Conservation (phyloP, 2,329 filamentous ascomycete genomes). For the Aspergillus persii region DNA sequence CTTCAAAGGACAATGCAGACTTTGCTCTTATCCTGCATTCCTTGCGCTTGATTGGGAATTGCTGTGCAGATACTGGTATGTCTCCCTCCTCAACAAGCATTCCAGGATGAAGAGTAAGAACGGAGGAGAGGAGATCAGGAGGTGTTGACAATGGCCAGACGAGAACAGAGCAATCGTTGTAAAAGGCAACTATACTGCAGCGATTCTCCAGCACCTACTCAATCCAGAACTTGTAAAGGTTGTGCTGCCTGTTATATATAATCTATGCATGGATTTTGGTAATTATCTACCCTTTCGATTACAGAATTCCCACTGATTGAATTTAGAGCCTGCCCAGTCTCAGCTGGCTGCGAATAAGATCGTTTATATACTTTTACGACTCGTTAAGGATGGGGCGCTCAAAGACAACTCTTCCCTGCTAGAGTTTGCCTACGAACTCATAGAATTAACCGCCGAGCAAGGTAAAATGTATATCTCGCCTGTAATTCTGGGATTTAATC, state of each 20-base stretch:
- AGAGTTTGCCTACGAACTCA: constrained; percentile 39
- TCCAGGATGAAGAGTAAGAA: neutral
- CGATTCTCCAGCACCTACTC: constrained; percentile 36
- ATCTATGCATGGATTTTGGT: constrained; percentile 48
- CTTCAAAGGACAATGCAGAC: constrained; percentile 30
- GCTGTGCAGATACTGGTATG: constrained; percentile 45
- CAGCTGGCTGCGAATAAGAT: constrained; percentile 37
- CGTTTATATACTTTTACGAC: constrained; percentile 36
- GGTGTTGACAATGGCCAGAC: constrained; percentile 30
- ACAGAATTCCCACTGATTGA: constrained; percentile 17
- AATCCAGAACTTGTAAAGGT: constrained; percentile 38
- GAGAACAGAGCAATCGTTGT: constrained; percentile 43
- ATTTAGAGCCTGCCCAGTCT: constrained; percentile 38
- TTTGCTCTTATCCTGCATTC: constrained; percentile 38
- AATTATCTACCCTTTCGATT: neutral
- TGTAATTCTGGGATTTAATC: neutral
- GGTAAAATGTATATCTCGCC: constrained; percentile 22
- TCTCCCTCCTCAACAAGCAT: neutral
- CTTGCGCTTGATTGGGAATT: constrained; percentile 45
- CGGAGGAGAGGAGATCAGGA: neutral
- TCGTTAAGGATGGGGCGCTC: constrained; percentile 34
- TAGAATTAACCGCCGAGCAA: constrained; percentile 41
- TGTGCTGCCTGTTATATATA: constrained; percentile 45
- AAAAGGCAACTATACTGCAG: constrained; percentile 37
- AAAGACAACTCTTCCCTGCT: constrained; percentile 33